These are phyloP conservation scores for Xylariomycetidae sp. DNA, from an alignment of 2,329 filamentous ascomycete species.

Conservation along the genomic window DNA sequence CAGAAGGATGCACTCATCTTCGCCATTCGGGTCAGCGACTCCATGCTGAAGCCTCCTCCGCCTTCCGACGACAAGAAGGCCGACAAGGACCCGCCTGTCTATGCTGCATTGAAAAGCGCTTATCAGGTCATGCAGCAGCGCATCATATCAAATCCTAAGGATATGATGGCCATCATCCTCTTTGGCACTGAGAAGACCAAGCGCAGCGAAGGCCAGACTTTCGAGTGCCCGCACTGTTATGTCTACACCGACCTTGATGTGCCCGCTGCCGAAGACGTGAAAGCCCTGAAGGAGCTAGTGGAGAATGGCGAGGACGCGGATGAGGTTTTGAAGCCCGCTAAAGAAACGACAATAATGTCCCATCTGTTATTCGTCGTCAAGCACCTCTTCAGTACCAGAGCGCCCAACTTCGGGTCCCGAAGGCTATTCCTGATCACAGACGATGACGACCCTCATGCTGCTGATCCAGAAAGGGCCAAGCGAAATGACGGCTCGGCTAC, in stretches of 20 bases:
- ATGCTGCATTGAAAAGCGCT: constrained; percentile 86
- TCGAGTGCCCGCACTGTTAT: constrained; percentile 82
- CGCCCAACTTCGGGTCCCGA: constrained; percentile 87
- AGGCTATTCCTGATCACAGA: constrained; percentile 95
- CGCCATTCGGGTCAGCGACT: constrained; percentile 83
- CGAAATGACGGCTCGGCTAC: constrained; percentile 78
- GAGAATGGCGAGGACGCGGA: constrained; percentile 70
- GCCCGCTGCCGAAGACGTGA: constrained; percentile 82
- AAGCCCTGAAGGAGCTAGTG: constrained; percentile 65
- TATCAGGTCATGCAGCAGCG: constrained; percentile 96
- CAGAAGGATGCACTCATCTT: constrained; percentile 98
- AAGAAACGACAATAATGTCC: constrained; percentile 70
- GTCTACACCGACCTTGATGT: constrained; percentile 83
- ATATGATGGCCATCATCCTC: constrained; percentile 93
- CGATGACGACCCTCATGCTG: constrained; percentile 76
- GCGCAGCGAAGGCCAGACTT: constrained; percentile 62
- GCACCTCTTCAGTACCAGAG: constrained; percentile 91
- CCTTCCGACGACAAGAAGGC: constrained; percentile 65
- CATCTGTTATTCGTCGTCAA: constrained; percentile 93
- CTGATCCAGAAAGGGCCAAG: constrained; percentile 47
- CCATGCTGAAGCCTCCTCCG: constrained; percentile 71
- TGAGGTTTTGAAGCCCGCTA: constrained; percentile 62
- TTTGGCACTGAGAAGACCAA: constrained; percentile 86
- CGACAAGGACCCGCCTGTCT: constrained; percentile 69
- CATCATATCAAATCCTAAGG: constrained; percentile 92